phyloP scores from a whole-genome alignment of 345 rosid species.

The Heritiera littoralis region DNA sequence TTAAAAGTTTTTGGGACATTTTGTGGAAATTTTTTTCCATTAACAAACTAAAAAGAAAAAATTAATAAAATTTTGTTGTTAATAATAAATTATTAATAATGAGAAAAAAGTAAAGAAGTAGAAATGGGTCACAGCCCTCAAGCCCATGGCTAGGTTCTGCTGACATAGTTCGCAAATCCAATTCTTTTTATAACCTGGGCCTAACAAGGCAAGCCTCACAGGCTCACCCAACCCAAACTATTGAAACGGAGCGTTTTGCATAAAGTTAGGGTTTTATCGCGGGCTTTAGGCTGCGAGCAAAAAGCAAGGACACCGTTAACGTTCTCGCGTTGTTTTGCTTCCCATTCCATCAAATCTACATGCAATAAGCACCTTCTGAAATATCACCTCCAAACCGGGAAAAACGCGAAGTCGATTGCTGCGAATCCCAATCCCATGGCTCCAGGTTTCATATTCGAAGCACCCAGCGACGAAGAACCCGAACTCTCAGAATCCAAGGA shows the following conservation, averaged over 20 bases:
- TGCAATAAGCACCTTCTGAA: background rate
- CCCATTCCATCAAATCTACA: background rate
- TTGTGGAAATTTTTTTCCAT: too few relatives aligned
- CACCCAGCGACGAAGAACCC: slow-evolving; percentile 70
- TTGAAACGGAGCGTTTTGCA: background rate
- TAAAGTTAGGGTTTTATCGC: background rate
- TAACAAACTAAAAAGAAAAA: too few relatives aligned
- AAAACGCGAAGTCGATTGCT: background rate
- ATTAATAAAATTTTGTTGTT: too few relatives aligned
- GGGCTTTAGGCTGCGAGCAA: background rate
- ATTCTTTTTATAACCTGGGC: background rate
- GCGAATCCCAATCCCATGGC: slow-evolving; percentile 36
- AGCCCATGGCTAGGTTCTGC: background rate
- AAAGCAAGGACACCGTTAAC: background rate
- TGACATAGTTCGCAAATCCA: background rate
- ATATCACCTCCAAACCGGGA: background rate
- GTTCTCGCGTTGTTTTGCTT: background rate
- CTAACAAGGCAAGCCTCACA: background rate
- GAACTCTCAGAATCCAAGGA: slow-evolving; percentile 37
- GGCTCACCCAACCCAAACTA: background rate
- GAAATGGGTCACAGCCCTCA: background rate
- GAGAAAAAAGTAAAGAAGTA: too few relatives aligned
- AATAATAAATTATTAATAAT: too few relatives aligned
- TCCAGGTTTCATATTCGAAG: slow-evolving; percentile 53
- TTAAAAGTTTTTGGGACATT: too few relatives aligned